These are phyloP conservation scores for Phytophthora rubi DNA, from an alignment of 352 stramenopile genomes.

Conservation along the genomic window DNA sequence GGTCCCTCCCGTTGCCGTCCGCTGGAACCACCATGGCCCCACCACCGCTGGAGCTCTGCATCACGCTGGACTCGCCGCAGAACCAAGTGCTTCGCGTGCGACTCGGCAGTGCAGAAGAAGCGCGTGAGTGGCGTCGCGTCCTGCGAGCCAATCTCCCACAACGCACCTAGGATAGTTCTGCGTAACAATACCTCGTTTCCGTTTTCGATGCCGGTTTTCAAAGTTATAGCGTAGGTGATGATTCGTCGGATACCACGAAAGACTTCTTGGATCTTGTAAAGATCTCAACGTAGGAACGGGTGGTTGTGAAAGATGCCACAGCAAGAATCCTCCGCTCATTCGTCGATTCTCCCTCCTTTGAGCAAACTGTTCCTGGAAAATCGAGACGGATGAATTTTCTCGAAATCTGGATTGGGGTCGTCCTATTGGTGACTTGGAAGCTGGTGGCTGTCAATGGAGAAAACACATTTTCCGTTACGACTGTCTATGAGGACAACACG, in stretches of 20 bases:
- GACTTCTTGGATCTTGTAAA: background rate
- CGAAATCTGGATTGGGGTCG: background rate
- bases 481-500: constrained; percentile 1
- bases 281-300: background rate
- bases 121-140: constrained; percentile 44
- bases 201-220: background rate
- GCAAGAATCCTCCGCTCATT: background rate
- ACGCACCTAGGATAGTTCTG: constrained; percentile 16
- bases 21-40: constrained; percentile 18
- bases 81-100: constrained; percentile 37
- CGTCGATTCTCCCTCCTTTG: background rate
- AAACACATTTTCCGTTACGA: background rate
- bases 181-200: constrained; percentile 18
- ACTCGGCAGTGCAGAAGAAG: constrained; percentile 35
- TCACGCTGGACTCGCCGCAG: constrained; percentile 39
- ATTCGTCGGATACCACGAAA: background rate
- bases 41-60: constrained; percentile 38
- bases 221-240: background rate
- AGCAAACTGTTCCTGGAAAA: background rate
- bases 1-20: constrained; percentile 17
- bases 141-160: constrained; percentile 30
- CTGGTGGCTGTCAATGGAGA: background rate
- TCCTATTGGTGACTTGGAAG: background rate
- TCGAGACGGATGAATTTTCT: background rate
- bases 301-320: background rate